Conservation (phyloP, 2,329 filamentous ascomycete genomes). For the Aspergillus sp. region DNA sequence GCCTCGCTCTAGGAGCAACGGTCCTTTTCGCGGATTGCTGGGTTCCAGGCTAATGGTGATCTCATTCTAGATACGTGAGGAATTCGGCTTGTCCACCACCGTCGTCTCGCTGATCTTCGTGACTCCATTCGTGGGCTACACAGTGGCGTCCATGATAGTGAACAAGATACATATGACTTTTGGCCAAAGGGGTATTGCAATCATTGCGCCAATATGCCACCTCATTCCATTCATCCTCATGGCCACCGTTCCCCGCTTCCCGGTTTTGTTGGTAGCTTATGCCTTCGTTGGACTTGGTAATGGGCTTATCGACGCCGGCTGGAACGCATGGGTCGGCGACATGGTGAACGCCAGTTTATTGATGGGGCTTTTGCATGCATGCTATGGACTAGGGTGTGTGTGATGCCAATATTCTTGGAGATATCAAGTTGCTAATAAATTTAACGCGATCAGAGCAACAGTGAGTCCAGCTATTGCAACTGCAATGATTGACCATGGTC, state of each 20-base stretch:
- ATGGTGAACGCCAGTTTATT: slow-evolving; percentile 72
- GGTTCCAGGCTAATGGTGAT: neutral
- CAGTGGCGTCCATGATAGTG: slow-evolving; percentile 45
- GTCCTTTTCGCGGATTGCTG: neutral
- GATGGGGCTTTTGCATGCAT: slow-evolving; percentile 69
- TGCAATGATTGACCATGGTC: slow-evolving; percentile 11
- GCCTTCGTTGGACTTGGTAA: slow-evolving; percentile 39
- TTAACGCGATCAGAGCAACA: slow-evolving; percentile 5
- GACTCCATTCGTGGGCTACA: slow-evolving; percentile 50
- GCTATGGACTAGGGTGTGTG: slow-evolving; percentile 63
- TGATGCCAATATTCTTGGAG: neutral
- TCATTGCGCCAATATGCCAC: slow-evolving; percentile 51
- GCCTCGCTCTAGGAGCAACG: neutral
- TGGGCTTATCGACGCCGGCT: slow-evolving; percentile 50
- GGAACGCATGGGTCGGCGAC: slow-evolving; percentile 65
- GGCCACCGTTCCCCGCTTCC: slow-evolving; percentile 35
- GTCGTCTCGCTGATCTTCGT: slow-evolving; percentile 52
- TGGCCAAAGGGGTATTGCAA: slow-evolving; percentile 71
- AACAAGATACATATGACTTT: slow-evolving; percentile 43
- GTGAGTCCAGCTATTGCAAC: slow-evolving; percentile 14
- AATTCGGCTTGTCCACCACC: slow-evolving; percentile 22
- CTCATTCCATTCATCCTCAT: slow-evolving; percentile 30
- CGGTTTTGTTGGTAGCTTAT: slow-evolving; percentile 34
- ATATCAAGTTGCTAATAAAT: neutral
- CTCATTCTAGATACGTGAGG: slow-evolving; percentile 3